Base-by-base conservation (phyloP, 2,329 filamentous ascomycete species). In the Fusarium brevicatenulatum region DNA sequence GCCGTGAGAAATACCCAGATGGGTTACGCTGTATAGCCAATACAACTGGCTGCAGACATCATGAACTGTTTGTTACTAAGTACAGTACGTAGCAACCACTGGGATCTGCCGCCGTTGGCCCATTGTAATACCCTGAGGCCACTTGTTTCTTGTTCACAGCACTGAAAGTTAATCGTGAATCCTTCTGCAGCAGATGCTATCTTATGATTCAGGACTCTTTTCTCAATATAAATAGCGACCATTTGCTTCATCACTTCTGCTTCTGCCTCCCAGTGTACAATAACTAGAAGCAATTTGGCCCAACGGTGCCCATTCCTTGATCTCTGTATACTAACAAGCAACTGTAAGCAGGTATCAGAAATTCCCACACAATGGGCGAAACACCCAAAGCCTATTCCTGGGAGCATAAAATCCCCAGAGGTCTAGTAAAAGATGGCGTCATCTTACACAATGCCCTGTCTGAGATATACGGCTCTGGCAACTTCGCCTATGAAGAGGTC, bases 211-310 rank as follows among this genome's bases (percentile, higher is more conserved):
- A 23, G 10, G 15, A 13, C 10, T 11, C 11, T n/a, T 7, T 9
- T 0, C 5, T 12, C 0, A 2, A 4, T 5, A 50, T 50, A 50
- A 49, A 32, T 13, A n/a, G 3, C 18, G 1, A 7, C 5, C 28
- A 12, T 18, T 3, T 23, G 0, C 5, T 15, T 6, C 10, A 7
- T 15, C 34, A 15, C 0, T 15, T 6, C 4, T 19, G 1, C 4
- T 13, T 25, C 11, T 10, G 19, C 11, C 4, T 3, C 2, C 0
- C 1, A 2, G 2, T 2, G 1, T 5, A 15, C 0, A 19, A 9
- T 7, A n/a, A 2, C 7, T n/a, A n/a, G 19, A 47, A 7, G 9
- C 2, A n/a, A 4, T 11, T 2, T 2, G 12, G 7, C 10, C 5
- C 6, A 32, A 2, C 0, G 2, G 9, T n/a, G 46, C 28, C n/a